Evolutionary conservation across 2,329 filamentous ascomycete genomes (phyloP).

Genomic region (Parasarocladium wereldwijsianum): DNA sequence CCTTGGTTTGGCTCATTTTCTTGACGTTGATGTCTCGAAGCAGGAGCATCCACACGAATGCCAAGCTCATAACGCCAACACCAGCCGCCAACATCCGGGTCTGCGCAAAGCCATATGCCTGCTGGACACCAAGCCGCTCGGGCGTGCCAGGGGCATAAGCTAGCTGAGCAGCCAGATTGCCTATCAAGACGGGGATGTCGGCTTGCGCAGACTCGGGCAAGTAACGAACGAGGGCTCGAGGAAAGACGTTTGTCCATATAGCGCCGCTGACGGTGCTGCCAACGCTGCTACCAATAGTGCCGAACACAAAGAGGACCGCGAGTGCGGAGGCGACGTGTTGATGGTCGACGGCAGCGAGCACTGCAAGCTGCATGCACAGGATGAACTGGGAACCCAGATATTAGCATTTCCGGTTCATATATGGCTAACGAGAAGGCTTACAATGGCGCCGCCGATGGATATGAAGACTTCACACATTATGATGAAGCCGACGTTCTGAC

Average conservation of each 20-base stretch:
- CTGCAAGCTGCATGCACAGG: slow-evolving; percentile 38
- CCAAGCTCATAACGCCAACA: slow-evolving; percentile 13
- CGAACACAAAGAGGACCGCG: slow-evolving; percentile 28
- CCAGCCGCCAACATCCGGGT: slow-evolving; percentile 23
- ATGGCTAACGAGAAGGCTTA: no score
- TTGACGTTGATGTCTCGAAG: slow-evolving; percentile 17
- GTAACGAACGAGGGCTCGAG: slow-evolving; percentile 16
- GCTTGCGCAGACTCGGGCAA: slow-evolving; percentile 21
- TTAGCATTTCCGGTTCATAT: no score
- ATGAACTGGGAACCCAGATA: no score
- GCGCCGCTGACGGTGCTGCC: slow-evolving; percentile 26
- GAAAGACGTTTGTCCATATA: slow-evolving; percentile 27
- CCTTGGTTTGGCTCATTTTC: slow-evolving; percentile 17
- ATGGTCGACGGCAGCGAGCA: slow-evolving; percentile 39
- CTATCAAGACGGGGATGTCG: slow-evolving; percentile 27
- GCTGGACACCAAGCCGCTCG: slow-evolving; percentile 25
- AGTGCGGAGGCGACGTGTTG: slow-evolving; percentile 35
- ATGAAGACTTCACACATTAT: slow-evolving; percentile 40
- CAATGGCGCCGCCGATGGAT: slow-evolving; percentile 35
- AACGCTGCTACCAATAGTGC: slow-evolving; percentile 27
- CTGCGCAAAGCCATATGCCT: slow-evolving; percentile 32
- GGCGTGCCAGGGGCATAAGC: slow-evolving; percentile 23
- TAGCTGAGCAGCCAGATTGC: slow-evolving; percentile 18
- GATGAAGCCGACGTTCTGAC: slow-evolving; percentile 29
- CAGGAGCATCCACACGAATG: slow-evolving; percentile 14